Evolutionary conservation across 169 alveolate species (phyloP), one percentile per base, ranked within the genome.

Genomic region (Eimeria praecox): DNA sequence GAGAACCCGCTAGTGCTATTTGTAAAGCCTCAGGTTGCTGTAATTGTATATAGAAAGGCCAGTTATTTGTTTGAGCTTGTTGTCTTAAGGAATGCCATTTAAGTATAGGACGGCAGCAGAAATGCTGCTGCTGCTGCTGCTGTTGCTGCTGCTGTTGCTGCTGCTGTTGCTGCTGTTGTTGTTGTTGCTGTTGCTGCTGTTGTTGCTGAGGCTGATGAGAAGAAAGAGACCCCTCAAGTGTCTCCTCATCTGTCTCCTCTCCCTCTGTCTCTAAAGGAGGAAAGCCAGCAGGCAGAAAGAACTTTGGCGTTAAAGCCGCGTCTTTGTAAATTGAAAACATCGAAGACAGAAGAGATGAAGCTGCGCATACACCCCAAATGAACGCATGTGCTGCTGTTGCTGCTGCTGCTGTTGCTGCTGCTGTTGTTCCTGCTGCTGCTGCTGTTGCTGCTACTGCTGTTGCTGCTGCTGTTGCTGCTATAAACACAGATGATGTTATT

Each of bases 291-390:
- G 90, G 90, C 30, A 82, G 30, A 12, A 82, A 30, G 71, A 73
- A 71, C 71, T 30, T 24, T 6, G 90, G 90, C 24, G 90, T 18
- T 22, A 49, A 38, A 33, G 54, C 71, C n/a, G 90, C 42, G 75
- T 82, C 90, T 35, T 82, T 82, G 30, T 82, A 82, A 49, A 82
- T 52, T 35, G 90, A 44, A 52, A 82, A 46, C 90, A 82, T 82
- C 49, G 90, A 82, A 52, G 73, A 46, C 35, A 82, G 90, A 6
- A 82, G 90, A 33, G 90, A 82, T 24, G 90, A 82, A 49, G 90
- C 90, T 82, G 90, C 90, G 49, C 20, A 82, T 22, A 82, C 90
- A 52, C 73, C 71, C 71, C 73, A 82, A 33, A 22, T 59, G 89
- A 62, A 27, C 75, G 59, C 62, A 38, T 30, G 62, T 30, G 38